Conservation (phyloP, 1,139 yeast species). For the Geotrichum candidum region DNA sequence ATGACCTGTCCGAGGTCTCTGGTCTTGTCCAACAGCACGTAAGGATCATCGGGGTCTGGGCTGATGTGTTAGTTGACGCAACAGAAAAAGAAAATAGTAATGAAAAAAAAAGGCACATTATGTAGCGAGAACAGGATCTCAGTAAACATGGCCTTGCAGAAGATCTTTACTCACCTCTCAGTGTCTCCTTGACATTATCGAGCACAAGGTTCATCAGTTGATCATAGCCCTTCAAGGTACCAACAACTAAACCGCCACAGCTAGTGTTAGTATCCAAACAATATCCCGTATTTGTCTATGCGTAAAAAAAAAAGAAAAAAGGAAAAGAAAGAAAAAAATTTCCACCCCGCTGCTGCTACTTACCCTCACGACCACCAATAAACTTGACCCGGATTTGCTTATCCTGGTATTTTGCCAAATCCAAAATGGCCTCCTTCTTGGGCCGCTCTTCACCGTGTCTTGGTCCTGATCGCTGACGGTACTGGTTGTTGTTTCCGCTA, state of each 20-base stretch:
- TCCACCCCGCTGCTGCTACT: slow-evolving; percentile 22
- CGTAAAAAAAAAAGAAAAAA: neutral
- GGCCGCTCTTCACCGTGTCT: slow-evolving; percentile 57
- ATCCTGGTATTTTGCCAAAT: slow-evolving; percentile 72
- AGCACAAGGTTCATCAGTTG: slow-evolving; percentile 89
- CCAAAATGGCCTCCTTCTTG: slow-evolving; percentile 82
- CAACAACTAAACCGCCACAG: slow-evolving; percentile 44
- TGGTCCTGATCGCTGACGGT: slow-evolving; percentile 27
- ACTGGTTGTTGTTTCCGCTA: slow-evolving; percentile 25
- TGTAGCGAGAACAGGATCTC: neutral
- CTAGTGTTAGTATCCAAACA: slow-evolving; percentile 17
- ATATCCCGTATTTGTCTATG: neutral
- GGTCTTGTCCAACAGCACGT: slow-evolving; percentile 44
- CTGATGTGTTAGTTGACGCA: neutral
- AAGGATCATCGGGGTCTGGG: slow-evolving; percentile 56
- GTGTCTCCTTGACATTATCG: slow-evolving; percentile 66
- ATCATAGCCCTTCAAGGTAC: slow-evolving; percentile 81
- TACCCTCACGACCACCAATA: slow-evolving; percentile 68
- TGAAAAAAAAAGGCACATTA: neutral
- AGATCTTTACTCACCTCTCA: slow-evolving; percentile 19
- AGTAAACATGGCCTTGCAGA: neutral
- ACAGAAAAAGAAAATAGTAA: neutral
- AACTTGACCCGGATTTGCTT: slow-evolving; percentile 70
- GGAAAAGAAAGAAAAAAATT: slow-evolving; percentile 9
- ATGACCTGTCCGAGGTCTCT: slow-evolving; percentile 72